phyloP scores from a whole-genome alignment of 1,139 yeast genomes.

The Saccharomyces hybrid region DNA sequence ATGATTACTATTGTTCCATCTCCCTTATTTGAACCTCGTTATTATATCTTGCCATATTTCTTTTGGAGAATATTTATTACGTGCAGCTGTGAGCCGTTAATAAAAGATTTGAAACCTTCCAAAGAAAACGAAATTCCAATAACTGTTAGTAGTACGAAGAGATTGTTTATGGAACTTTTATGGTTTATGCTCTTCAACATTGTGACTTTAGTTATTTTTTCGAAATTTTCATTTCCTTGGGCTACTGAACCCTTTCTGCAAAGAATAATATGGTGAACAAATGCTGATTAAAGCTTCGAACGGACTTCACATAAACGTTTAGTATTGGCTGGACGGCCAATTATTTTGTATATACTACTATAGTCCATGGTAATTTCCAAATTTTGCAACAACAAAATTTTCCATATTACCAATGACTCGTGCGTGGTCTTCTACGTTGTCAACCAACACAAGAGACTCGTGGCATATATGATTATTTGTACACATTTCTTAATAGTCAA shows the following conservation, averaged over 20 bases:
- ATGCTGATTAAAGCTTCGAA: background rate
- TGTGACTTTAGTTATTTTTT: conserved; percentile 48
- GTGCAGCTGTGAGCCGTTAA: conserved; percentile 37
- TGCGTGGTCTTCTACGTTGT: too few species aligned
- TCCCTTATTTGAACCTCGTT: conserved; percentile 89
- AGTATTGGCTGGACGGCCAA: background rate
- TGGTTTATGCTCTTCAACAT: conserved; percentile 57
- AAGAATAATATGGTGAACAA: conserved; percentile 74
- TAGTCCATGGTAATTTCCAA: background rate
- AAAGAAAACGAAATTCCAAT: conserved; percentile 15
- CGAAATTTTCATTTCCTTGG: conserved; percentile 64
- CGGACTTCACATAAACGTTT: background rate
- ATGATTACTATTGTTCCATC: conserved; percentile 68
- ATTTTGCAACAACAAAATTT: background rate
- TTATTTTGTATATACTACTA: background rate
- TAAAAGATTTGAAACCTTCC: conserved; percentile 16
- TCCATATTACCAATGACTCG: too few species aligned
- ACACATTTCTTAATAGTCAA: background rate
- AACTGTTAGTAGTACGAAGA: conserved; percentile 28
- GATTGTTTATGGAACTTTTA: conserved; percentile 47
- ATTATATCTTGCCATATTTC: conserved; percentile 73
- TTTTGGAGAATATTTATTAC: conserved; percentile 58
- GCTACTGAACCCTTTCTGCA: conserved; percentile 50
- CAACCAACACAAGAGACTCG: background rate
- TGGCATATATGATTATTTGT: background rate